These are phyloP conservation scores for Cystobasidium tubakii DNA, from an alignment of 768 basidiomycete species.

Conservation along the genomic window DNA sequence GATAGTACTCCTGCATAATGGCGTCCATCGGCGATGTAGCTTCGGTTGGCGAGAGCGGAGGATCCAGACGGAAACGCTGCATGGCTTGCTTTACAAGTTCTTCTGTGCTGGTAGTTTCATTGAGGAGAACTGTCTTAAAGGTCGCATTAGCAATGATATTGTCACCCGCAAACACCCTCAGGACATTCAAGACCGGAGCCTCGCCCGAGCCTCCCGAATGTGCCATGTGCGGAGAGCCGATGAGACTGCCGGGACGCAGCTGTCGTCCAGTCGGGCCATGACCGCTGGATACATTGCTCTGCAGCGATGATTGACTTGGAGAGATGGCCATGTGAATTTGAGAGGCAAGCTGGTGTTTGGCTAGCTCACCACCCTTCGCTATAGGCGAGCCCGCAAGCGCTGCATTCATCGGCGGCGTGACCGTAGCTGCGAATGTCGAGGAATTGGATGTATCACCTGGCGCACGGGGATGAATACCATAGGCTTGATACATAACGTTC, in stretches of 20 bases:
- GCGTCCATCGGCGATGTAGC: background rate
- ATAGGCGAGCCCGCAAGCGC: background rate
- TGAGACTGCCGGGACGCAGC: constrained; percentile 45
- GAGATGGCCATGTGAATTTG: constrained; percentile 32
- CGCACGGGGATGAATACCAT: constrained; percentile 42
- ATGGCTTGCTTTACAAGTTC: constrained; percentile 88
- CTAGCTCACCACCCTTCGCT: background rate
- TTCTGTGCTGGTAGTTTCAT: constrained; percentile 70
- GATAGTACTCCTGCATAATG: constrained; percentile 63
- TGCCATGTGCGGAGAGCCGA: constrained; percentile 45
- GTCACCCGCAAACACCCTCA: constrained; percentile 90
- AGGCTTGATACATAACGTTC: constrained; percentile 45
- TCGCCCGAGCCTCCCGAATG: constrained; percentile 53
- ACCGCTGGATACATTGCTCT: constrained; percentile 1
- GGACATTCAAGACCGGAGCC: constrained; percentile 82
- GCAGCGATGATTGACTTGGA: constrained; percentile 19
- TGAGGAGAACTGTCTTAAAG: constrained; percentile 94
- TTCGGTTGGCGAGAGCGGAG: background rate
- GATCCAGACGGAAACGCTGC: constrained; percentile 74
- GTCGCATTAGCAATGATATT: constrained; percentile 87
- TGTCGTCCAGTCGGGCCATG: constrained; percentile 15
- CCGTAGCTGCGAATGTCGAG: constrained; percentile 38
- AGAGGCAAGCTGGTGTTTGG: constrained; percentile 26
- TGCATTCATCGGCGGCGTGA: background rate
- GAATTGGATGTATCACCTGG: constrained; percentile 44